phyloP scores from a whole-genome alignment of 257 asterid species.

The Lycium barbarum region DNA sequence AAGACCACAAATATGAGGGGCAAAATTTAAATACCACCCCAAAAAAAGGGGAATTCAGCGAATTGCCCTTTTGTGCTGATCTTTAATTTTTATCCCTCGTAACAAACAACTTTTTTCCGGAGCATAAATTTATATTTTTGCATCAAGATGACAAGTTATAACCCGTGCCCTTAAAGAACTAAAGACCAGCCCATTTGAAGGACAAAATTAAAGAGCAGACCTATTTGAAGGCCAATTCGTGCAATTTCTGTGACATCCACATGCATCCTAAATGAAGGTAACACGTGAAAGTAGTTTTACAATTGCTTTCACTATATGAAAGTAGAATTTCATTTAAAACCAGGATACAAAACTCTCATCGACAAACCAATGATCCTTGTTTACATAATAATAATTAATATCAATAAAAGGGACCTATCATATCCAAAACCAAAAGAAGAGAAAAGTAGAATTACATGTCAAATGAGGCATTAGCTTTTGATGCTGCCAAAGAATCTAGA shows the following conservation, averaged over 20 bases:
- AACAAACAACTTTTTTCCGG: too few relatives aligned
- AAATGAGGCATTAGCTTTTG: conserved; percentile 50
- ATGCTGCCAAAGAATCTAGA: conserved; percentile 81
- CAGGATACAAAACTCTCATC: neutral
- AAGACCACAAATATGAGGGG: too few relatives aligned
- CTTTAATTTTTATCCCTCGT: too few relatives aligned
- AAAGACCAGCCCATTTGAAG: too few relatives aligned
- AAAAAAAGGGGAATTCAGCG: too few relatives aligned
- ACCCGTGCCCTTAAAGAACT: too few relatives aligned
- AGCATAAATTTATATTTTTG: too few relatives aligned
- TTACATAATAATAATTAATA: neutral
- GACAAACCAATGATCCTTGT: neutral
- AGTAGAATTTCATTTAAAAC: conserved; percentile 6
- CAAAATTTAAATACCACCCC: too few relatives aligned
- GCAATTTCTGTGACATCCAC: neutral
- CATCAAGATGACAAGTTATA: too few relatives aligned
- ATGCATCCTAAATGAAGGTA: neutral
- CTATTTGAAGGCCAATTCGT: too few relatives aligned
- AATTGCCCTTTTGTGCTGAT: too few relatives aligned
- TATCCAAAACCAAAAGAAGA: neutral
- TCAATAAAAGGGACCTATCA: neutral
- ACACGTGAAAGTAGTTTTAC: neutral
- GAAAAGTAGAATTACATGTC: conserved; percentile 8
- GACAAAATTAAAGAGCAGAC: too few relatives aligned
- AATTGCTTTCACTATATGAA: neutral